Conservation (phyloP, 1,284 basidiomycete genomes). For the Ustilago nuda region DNA sequence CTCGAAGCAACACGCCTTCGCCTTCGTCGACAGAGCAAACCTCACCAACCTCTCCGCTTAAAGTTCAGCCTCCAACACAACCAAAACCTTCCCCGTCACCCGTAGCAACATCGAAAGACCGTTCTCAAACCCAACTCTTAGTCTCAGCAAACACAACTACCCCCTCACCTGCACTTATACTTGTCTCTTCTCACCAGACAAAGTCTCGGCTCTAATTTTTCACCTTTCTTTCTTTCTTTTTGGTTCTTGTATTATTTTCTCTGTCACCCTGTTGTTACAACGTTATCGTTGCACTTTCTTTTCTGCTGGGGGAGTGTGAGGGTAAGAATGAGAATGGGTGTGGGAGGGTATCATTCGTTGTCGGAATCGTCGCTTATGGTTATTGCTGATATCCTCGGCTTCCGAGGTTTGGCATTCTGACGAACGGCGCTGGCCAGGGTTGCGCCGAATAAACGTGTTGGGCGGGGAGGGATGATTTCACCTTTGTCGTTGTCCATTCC, state of each 20-base stretch:
- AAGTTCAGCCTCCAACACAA: not conserved
- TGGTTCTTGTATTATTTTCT: not conserved
- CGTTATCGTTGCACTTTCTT: not conserved
- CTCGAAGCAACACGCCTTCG: not conserved
- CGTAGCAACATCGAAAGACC: not conserved
- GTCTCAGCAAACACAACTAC: not conserved
- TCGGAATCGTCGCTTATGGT: slow-evolving; percentile 20
- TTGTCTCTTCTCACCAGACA: slow-evolving; percentile 10
- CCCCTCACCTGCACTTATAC: not conserved
- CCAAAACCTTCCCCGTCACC: not conserved
- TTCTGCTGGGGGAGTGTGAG: not conserved
- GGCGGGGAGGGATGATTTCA: not conserved
- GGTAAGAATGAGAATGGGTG: not conserved
- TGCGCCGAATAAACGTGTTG: not conserved
- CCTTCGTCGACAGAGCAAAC: not conserved
- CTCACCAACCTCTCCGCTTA: not conserved
- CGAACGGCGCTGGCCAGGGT: not conserved
- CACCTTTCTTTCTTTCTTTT: slow-evolving; percentile 1
- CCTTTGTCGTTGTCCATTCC: not conserved
- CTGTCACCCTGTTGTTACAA: not conserved
- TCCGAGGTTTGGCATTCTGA: not conserved
- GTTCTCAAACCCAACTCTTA: not conserved
- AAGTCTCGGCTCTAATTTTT: slow-evolving; percentile 19
- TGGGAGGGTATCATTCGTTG: not conserved
- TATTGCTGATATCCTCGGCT: slow-evolving; percentile 24